Percentiles rank a stretch among this genome's conserved stretches.
Conservation (phyloP, 768 basidiomycete species). For the Boletales sp. region DNA sequence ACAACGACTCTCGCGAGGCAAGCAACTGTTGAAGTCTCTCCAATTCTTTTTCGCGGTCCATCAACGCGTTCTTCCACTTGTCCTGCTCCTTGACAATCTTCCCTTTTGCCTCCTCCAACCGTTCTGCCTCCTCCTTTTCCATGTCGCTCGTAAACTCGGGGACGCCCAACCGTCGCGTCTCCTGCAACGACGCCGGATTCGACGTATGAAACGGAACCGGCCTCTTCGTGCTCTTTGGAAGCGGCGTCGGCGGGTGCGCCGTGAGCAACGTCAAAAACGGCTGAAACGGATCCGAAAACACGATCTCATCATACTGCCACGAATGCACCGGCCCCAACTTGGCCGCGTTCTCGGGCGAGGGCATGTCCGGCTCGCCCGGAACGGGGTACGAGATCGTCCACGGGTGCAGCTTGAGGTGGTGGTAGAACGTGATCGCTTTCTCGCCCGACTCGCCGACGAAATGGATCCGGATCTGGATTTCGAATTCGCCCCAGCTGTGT, state of each 20-base stretch:
- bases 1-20: slow-evolving; percentile 16
- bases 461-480: slow-evolving; percentile 87
- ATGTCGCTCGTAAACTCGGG: slow-evolving; percentile 85
- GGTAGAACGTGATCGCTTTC: slow-evolving; percentile 82
- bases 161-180: slow-evolving; percentile 56
- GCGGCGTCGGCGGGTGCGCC: slow-evolving; percentile 75
- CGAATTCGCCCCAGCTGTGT: slow-evolving; percentile 95
- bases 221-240: slow-evolving; percentile 57
- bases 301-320: slow-evolving; percentile 99
- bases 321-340: slow-evolving; percentile 82
- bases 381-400: slow-evolving; percentile 52
- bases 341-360: slow-evolving; percentile 62
- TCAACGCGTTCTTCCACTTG: slow-evolving; percentile 59
- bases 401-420: slow-evolving; percentile 94
- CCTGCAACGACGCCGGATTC: slow-evolving; percentile 58
- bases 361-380: slow-evolving; percentile 54
- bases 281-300: slow-evolving; percentile 91
- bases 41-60: slow-evolving; percentile 82
- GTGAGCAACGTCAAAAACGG: slow-evolving; percentile 80
- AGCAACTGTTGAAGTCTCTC: slow-evolving; percentile 57
- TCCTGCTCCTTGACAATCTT: slow-evolving; percentile 74
- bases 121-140: slow-evolving; percentile 83
- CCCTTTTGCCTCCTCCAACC: slow-evolving; percentile 74
- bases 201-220: slow-evolving; percentile 73
- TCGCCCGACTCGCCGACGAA: slow-evolving; percentile 89